Evolutionary conservation across 2,329 filamentous ascomycete species (phyloP).

Genomic region (Fusarium bactridioides): DNA sequence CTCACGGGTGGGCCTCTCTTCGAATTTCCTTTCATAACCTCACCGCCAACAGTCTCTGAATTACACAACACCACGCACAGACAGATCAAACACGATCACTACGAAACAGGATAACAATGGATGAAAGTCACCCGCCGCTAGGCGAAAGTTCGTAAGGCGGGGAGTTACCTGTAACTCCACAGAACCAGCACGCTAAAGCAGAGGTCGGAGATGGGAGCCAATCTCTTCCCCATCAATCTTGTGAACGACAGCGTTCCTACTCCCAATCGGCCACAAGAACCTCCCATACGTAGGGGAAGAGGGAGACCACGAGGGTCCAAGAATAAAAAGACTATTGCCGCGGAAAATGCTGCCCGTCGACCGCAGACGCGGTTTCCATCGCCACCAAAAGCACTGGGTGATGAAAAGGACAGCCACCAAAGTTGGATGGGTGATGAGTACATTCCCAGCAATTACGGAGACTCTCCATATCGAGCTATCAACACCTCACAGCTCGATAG

Average conservation of each 20-base stretch:
- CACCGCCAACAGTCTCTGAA: background rate
- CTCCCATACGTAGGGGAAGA: background rate
- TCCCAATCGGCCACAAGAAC: too few relatives aligned
- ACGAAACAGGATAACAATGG: fast-evolving
- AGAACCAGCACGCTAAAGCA: too few relatives aligned
- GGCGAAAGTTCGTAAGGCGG: too few relatives aligned
- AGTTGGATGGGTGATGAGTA: background rate
- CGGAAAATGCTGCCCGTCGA: background rate
- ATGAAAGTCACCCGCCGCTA: background rate
- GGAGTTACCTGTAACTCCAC: background rate
- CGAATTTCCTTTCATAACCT: background rate
- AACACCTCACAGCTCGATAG: fast-evolving
- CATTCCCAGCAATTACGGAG: background rate
- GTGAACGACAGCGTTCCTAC: too few relatives aligned
- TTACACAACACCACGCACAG: fast-evolving
- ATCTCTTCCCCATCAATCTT: background rate
- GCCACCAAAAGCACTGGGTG: background rate
- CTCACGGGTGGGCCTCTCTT: background rate
- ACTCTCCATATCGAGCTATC: background rate
- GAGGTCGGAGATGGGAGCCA: background rate
- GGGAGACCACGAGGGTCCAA: background rate
- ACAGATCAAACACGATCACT: too few relatives aligned
- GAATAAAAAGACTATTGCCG: background rate
- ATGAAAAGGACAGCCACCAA: background rate
- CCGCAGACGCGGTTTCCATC: background rate